Percentiles rank a stretch among this genome's conserved stretches.
These are phyloP conservation scores for Apiospora kogelbergensis DNA, from an alignment of 2,329 filamentous ascomycete genomes.

Conservation along the genomic window DNA sequence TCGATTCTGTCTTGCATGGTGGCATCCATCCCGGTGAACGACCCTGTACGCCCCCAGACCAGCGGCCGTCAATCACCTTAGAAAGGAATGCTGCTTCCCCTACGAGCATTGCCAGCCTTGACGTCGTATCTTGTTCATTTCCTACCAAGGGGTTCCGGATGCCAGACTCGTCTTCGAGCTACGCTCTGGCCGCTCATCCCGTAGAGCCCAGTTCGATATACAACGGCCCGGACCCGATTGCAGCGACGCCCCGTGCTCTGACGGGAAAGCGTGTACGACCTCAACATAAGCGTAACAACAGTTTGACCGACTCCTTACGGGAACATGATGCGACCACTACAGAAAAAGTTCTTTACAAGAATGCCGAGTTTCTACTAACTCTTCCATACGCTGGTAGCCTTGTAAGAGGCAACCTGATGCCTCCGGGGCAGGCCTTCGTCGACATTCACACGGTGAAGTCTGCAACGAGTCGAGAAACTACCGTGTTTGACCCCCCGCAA, in stretches of 20 bases:
- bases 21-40: conserved; percentile 31
- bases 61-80: conserved; percentile 14
- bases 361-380: conserved; percentile 58
- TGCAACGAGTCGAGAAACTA: conserved; percentile 49
- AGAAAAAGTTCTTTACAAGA: conserved; percentile 52
- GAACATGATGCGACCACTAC: conserved; percentile 54
- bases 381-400: conserved; percentile 77
- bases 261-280: conserved; percentile 60
- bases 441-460: conserved; percentile 58
- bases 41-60: conserved; percentile 47
- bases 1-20: conserved; percentile 45
- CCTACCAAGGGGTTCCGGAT: conserved; percentile 51
- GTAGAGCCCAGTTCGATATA: conserved; percentile 51
- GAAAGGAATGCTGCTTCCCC: conserved; percentile 48
- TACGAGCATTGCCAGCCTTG: conserved; percentile 57
- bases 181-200: conserved; percentile 55
- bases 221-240: conserved; percentile 48
- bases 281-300: conserved; percentile 80
- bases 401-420: conserved; percentile 81
- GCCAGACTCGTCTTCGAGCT: conserved; percentile 37
- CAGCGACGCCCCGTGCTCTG: conserved; percentile 57
- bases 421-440: conserved; percentile 80
- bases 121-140: conserved; percentile 64
- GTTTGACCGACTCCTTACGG: conserved; percentile 80
- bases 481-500: conserved; percentile 45